phyloP scores from a whole-genome alignment of 495 filamentous ascomycete genomes.

The Podospora pseudoanserina region DNA sequence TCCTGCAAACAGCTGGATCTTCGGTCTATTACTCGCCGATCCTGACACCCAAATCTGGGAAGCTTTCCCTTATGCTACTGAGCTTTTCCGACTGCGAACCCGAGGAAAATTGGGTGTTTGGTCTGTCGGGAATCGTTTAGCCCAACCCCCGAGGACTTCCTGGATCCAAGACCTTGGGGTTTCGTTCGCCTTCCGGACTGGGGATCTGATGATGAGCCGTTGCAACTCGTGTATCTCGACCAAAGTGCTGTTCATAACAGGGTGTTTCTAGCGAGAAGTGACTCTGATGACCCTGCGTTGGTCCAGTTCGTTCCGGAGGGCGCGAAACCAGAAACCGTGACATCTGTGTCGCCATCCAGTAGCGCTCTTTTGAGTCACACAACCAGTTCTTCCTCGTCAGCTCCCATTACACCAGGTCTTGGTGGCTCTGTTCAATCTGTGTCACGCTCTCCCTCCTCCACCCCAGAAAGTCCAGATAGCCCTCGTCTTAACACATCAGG shows the following conservation, averaged over 20 bases:
- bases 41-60: not conserved
- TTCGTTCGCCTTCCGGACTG: not conserved
- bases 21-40: not conserved
- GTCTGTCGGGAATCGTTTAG: not conserved
- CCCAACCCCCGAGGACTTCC: not conserved
- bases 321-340: not conserved
- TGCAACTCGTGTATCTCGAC: not conserved
- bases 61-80: not conserved
- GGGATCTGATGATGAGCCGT: not conserved
- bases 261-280: not conserved
- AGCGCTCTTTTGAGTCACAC: too few relatives aligned
- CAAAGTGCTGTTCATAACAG: not conserved
- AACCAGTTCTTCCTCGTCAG: too few relatives aligned
- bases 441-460: too few relatives aligned
- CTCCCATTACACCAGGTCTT: too few relatives aligned
- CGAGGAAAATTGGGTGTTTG: not conserved
- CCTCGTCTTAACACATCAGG: too few relatives aligned
- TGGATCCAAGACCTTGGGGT: not conserved
- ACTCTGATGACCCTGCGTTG: not conserved
- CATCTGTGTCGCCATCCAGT: not conserved
- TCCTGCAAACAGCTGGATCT: not conserved
- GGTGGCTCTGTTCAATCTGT: too few relatives aligned
- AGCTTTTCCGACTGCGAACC: not conserved
- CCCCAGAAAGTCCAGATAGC: too few relatives aligned
- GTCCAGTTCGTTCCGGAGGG: not conserved